Evolutionary conservation across 2,329 filamentous ascomycete genomes (phyloP), one percentile per base, ranked within the genome.

Genomic region (Ophiognomonia clavigignenti-juglandacearum): DNA sequence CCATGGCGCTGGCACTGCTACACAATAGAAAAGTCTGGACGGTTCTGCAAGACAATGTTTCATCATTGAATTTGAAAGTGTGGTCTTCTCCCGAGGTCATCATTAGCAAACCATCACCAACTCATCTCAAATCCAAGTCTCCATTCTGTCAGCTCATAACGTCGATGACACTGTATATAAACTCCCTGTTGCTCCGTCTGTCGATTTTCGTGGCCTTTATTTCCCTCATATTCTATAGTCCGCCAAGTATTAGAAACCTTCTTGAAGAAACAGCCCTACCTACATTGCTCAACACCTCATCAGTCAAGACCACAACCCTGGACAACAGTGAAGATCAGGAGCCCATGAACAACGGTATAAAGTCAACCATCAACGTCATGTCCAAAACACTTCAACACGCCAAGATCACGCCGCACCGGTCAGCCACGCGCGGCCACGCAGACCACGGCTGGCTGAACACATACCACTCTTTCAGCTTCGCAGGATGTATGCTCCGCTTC

Each of bases 371-470:
- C n/a, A n/a, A n/a, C n/a, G n/a, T n/a, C 58, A 85, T 85, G 80
- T 74, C 80, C 46, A 82, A 80, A 64, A 69, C 77, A 32, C 78
- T 86, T 51, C 66, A 73, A 31, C 77, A 85, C 65, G 83, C 82
- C 57, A 87, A 86, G 59, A 85, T 95, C 69, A 79, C 78, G 31
- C 84, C 85, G 44, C 86, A 90, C 54, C 81, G 79, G 49, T 93
- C 86, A 56, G 72, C 74, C 50, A 73, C 78, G 37, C 79, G 90
- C 43, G 89, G 89, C 26, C 85, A 91, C 64, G 78, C 80, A 29
- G 80, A 95, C 63, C 87, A 95, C 64, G 88, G 86, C 64, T 95
- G 89, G 89, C 78, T 95, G 8, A 86, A 92, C 69, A 85, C 84
- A 7, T 93, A 86, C 69, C 88, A 95, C 71, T 88, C 84, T 53